A percentile compares a stretch with the other conserved stretches of the same genome.
Conservation (phyloP, 306 rosid genomes). For the Rosa lucieae region DNA sequence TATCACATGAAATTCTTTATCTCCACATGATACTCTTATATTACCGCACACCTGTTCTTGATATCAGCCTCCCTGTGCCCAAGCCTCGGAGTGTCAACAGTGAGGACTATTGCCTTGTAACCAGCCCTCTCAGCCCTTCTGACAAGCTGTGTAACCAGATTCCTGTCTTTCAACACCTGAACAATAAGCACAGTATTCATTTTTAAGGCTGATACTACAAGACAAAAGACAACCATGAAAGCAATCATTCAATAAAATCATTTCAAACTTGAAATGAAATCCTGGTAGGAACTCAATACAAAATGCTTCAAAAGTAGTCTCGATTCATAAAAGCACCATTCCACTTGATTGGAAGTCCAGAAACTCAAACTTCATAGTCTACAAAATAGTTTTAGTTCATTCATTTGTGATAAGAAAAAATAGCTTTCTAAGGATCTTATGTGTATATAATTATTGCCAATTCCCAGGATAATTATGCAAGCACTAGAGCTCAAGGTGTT, state of each 20-base stretch:
- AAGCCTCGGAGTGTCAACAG: conserved; percentile 90
- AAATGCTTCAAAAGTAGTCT: background rate
- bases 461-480: background rate
- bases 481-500: background rate
- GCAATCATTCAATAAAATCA: background rate
- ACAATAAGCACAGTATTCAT: background rate
- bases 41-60: conserved; percentile 70
- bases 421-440: background rate
- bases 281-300: background rate
- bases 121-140: conserved; percentile 98
- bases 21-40: background rate
- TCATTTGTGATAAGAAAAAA: background rate
- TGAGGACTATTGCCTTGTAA: conserved; percentile 90
- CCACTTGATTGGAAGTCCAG: background rate
- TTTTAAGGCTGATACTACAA: background rate
- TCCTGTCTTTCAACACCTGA: conserved; percentile 83
- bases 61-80: conserved; percentile 96
- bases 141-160: conserved; percentile 89
- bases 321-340: background rate
- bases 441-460: background rate
- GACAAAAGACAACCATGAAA: background rate
- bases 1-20: background rate
- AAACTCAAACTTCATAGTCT: background rate
- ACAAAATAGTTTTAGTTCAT: no score
- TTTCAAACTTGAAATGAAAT: background rate